Conservation (phyloP, 768 basidiomycete genomes). For the Tylopilus plumbeoviolaceoides region DNA sequence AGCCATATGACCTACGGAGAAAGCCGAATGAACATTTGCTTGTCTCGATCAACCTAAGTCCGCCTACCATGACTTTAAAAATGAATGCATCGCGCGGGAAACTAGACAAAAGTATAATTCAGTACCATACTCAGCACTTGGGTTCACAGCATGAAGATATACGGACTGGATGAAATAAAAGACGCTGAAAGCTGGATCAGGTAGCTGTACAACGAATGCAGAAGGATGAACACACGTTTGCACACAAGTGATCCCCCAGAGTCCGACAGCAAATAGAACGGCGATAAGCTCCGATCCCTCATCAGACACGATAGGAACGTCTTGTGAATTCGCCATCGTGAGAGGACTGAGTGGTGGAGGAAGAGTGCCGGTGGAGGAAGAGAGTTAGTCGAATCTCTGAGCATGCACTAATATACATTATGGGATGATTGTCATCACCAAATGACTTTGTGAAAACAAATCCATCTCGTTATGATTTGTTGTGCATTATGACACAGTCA, state of each 20-base stretch:
- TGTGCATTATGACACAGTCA: no score
- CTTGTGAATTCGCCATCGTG: background rate
- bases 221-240: conserved; percentile 13
- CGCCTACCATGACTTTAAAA: conserved; percentile 12
- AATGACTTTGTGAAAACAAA: no score
- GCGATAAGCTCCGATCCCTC: conserved; percentile 17
- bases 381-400: background rate
- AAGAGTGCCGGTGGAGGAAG: background rate
- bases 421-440: background rate
- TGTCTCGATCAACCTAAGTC: background rate
- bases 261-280: conserved; percentile 16
- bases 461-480: no score
- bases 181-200: background rate
- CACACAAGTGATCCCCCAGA: conserved; percentile 23
- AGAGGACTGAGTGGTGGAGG: background rate
- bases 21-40: background rate
- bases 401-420: background rate
- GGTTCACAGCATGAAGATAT: background rate
- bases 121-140: background rate
- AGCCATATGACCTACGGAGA: conserved; percentile 14
- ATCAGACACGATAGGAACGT: background rate
- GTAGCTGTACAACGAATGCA: background rate
- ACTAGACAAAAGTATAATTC: background rate
- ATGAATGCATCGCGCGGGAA: conserved; percentile 2
- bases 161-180: conserved; percentile 21